phyloP scores from a whole-genome alignment of 169 alveolate species.

The Toxoplasma gondii region DNA sequence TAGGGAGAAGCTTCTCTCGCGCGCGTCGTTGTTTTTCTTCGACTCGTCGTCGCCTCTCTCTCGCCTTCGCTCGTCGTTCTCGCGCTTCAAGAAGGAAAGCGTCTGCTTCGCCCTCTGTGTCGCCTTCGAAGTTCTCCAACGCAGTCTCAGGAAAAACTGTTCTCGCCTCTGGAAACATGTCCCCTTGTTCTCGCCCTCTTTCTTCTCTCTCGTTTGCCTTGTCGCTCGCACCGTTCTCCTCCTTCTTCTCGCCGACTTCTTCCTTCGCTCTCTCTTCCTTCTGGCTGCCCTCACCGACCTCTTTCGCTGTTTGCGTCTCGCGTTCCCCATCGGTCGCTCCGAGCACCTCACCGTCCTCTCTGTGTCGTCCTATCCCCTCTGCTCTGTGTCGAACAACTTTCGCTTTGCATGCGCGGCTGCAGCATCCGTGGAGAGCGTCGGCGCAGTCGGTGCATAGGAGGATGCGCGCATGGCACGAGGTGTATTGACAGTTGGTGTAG shows the following conservation, averaged over 20 bases:
- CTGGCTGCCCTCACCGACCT: neutral
- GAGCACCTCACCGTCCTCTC: no score
- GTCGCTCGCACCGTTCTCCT: neutral
- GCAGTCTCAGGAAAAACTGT: neutral
- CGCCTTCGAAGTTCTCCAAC: neutral
- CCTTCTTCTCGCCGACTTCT: neutral
- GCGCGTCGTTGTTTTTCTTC: neutral
- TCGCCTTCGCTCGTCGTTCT: neutral
- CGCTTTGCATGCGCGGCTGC: neutral
- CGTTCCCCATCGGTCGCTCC: no score
- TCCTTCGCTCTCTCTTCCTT: neutral
- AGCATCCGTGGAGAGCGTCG: constrained; percentile 48
- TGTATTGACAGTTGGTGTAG: constrained; percentile 59
- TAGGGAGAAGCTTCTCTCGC: neutral
- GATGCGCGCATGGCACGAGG: constrained; percentile 60
- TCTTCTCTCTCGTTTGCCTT: neutral
- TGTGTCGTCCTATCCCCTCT: neutral
- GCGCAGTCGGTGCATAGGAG: constrained; percentile 61
- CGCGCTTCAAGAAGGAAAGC: neutral
- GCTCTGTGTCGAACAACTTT: neutral
- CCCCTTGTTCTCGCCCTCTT: neutral
- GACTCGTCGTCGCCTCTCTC: neutral
- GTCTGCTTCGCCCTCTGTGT: neutral
- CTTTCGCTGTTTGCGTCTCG: no score
- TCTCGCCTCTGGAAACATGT: neutral